A percentile compares a stretch with the other conserved stretches of the same genome.
These are phyloP conservation scores for Avena eriantha DNA, from an alignment of 176 grass and related monocot genomes.

Conservation along the genomic window DNA sequence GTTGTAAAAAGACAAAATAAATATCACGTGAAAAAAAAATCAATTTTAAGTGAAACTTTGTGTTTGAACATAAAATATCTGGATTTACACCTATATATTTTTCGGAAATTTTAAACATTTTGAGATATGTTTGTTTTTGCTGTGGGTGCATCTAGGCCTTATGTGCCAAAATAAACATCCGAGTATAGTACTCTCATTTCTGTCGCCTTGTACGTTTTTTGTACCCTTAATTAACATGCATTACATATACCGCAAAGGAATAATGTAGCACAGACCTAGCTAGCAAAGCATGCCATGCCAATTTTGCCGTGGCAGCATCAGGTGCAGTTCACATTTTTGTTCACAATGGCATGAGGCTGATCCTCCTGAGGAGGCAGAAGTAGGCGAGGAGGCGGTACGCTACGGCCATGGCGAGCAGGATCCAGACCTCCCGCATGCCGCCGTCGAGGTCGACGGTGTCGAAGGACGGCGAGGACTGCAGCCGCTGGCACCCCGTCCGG, in stretches of 20 bases:
- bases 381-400: constrained; percentile 78
- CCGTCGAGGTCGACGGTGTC: constrained; percentile 78
- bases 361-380: constrained; percentile 73
- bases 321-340: not conserved
- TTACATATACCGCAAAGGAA: not conserved
- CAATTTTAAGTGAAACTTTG: no score
- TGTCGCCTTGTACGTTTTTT: not conserved
- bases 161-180: no score
- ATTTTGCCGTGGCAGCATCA: not conserved
- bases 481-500: constrained; percentile 55
- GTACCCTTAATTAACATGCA: not conserved
- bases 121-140: no score
- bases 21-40: no score
- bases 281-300: constrained; percentile 7
- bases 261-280: not conserved
- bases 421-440: constrained; percentile 66
- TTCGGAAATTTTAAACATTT: no score
- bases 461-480: constrained; percentile 85
- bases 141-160: no score
- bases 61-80: no score
- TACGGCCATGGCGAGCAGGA: constrained; percentile 83
- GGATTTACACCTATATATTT: no score
- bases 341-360: constrained; percentile 67
- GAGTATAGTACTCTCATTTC: no score
- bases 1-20: no score